Evolutionary conservation across 805 yeast genomes (phyloP).

Genomic region (Debaryomyces prosopidis): DNA sequence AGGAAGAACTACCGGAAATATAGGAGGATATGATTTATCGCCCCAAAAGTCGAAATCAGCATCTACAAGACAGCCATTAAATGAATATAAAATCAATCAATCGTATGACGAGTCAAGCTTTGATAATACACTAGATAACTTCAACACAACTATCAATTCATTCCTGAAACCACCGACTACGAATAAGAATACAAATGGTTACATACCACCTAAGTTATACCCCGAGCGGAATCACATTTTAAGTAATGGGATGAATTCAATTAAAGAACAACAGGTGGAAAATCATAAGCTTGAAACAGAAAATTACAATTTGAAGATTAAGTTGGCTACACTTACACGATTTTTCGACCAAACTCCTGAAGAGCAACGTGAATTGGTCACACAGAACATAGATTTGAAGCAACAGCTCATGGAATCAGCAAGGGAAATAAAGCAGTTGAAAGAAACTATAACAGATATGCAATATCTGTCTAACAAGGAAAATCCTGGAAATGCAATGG

Average conservation of each 20-base stretch:
- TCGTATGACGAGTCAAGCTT: conserved; percentile 12
- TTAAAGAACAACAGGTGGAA: conserved; percentile 21
- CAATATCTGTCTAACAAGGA: conserved; percentile 10
- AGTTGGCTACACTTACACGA: conserved; percentile 41
- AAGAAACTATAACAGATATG: conserved; percentile 9
- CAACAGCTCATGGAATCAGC: conserved; percentile 22
- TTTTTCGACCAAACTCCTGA: conserved; percentile 44
- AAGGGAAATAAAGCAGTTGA: conserved; percentile 11
- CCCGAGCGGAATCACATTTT: conserved; percentile 1
- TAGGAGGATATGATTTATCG: neutral
- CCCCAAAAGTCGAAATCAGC: neutral
- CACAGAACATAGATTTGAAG: conserved; percentile 36
- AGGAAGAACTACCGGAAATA: neutral
- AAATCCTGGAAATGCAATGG: neutral
- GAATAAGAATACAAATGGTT: neutral
- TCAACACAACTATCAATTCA: conserved; percentile 14
- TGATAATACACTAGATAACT: conserved; percentile 16
- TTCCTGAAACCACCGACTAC: conserved; percentile 1
- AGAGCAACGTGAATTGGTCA: conserved; percentile 37
- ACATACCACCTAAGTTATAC: neutral
- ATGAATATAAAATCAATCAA: neutral
- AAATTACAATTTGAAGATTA: conserved; percentile 45
- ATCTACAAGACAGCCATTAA: neutral
- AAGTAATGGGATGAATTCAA: conserved; percentile 14
- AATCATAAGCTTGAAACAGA: conserved; percentile 36